These are phyloP conservation scores for Oryza nivara DNA, from an alignment of 176 grass and related monocot species.

Conservation along the genomic window DNA sequence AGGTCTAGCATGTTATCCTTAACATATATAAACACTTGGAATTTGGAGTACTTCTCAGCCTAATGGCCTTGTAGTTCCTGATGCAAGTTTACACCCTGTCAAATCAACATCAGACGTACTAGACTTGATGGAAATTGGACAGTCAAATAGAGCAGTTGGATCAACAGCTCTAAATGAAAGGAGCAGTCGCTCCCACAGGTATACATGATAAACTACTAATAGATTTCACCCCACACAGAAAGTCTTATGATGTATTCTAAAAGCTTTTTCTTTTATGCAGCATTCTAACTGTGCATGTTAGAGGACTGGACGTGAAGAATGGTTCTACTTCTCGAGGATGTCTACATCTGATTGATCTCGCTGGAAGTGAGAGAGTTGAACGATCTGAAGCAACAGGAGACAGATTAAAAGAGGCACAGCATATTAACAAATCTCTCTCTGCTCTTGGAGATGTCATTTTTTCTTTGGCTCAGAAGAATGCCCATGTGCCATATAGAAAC, in stretches of 20 bases:
- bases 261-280: constrained; percentile 49
- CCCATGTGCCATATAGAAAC: constrained; percentile 94
- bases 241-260: constrained; percentile 30
- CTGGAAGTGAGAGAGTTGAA: constrained; percentile 96
- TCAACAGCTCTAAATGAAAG: constrained; percentile 97
- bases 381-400: constrained; percentile 97
- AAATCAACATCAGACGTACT: constrained; percentile 88
- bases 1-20: constrained; percentile 46
- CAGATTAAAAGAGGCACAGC: constrained; percentile 89
- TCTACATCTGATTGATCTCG: constrained; percentile 92
- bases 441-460: constrained; percentile 94
- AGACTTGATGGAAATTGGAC: constrained; percentile 88
- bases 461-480: constrained; percentile 81
- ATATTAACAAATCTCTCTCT: constrained; percentile 94
- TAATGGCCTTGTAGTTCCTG: constrained; percentile 89
- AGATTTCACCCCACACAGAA: neutral
- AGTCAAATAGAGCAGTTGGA: constrained; percentile 85
- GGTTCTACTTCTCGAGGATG: constrained; percentile 88
- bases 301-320: constrained; percentile 81
- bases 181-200: constrained; percentile 99
- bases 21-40: constrained; percentile 75
- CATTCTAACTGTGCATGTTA: constrained; percentile 95
- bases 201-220: constrained; percentile 4
- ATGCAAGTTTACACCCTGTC: constrained; percentile 84
- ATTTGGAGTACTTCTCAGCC: constrained; percentile 93